Evolutionary conservation across 805 yeast genomes (phyloP).

Genomic region (Saccharomycopsis fermentans): DNA sequence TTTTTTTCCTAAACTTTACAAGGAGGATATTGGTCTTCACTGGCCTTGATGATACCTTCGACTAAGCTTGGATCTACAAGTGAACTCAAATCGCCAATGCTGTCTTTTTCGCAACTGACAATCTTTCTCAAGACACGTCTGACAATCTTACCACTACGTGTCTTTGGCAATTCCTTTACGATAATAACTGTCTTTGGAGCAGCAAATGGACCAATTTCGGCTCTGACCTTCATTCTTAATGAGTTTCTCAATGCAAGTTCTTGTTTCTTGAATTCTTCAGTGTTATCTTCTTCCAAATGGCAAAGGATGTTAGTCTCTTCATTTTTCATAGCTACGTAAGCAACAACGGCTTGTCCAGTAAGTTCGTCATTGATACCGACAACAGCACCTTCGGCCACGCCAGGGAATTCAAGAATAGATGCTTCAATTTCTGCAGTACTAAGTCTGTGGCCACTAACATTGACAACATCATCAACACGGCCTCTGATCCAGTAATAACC

Average conservation of each 20-base stretch:
- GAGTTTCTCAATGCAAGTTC: constrained; percentile 43
- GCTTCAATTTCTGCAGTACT: constrained; percentile 99
- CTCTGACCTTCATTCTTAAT: constrained; percentile 79
- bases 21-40: constrained; percentile 32
- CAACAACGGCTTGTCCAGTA: constrained; percentile 96
- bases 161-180: constrained; percentile 92
- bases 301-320: neutral
- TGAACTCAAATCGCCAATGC: constrained; percentile 87
- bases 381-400: constrained; percentile 92
- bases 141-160: constrained; percentile 98
- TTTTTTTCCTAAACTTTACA: constrained; percentile 3
- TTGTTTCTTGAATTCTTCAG: constrained; percentile 24
- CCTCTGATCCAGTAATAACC: constrained; percentile 98
- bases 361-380: constrained; percentile 91
- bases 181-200: constrained; percentile 78
- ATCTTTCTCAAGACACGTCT: constrained; percentile 94
- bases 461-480: constrained; percentile 96
- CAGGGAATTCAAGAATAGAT: constrained; percentile 66
- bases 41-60: constrained; percentile 61
- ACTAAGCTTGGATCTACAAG: constrained; percentile 81
- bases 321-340: constrained; percentile 74
- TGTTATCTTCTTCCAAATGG: constrained; percentile 26
- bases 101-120: constrained; percentile 84
- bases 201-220: constrained; percentile 80
- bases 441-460: constrained; percentile 93